Evolutionary conservation across 2,329 filamentous ascomycete species (phyloP).

Genomic region (Aspergillus awamori): DNA sequence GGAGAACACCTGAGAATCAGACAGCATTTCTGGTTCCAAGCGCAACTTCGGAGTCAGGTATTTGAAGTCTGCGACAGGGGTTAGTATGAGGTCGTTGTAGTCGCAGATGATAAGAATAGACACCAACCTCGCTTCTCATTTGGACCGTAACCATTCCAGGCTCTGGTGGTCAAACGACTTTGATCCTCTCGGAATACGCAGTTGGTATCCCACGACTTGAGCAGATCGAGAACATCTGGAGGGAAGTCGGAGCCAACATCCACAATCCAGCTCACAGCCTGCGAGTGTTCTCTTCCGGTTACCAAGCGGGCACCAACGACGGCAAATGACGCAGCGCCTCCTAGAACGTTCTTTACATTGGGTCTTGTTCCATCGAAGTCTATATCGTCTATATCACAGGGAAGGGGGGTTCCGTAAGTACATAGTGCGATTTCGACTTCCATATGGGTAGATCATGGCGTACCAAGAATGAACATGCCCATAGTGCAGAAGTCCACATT

Average conservation of each 20-base stretch:
- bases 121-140: conserved; percentile 62
- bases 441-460: conserved; percentile 18
- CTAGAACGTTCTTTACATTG: conserved; percentile 74
- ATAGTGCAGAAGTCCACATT: conserved; percentile 61
- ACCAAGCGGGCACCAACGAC: conserved; percentile 87
- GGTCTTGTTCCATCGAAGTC: conserved; percentile 74
- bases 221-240: conserved; percentile 59
- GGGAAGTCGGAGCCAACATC: conserved; percentile 91
- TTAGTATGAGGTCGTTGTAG: not conserved
- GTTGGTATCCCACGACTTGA: conserved; percentile 76
- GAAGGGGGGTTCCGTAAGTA: conserved; percentile 11
- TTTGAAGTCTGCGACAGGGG: conserved; percentile 66
- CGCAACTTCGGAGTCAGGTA: conserved; percentile 87
- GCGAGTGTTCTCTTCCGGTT: conserved; percentile 68
- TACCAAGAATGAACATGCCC: conserved; percentile 68
- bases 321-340: conserved; percentile 84
- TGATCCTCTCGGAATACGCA: conserved; percentile 69
- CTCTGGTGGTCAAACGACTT: conserved; percentile 76
- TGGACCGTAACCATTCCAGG: conserved; percentile 86
- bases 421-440: conserved; percentile 16
- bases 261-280: conserved; percentile 82
- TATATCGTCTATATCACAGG: conserved; percentile 72
- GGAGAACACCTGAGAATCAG: conserved; percentile 66
- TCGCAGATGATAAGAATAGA: not conserved
- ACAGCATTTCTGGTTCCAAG: conserved; percentile 72